Evolutionary conservation across 306 rosid genomes (phyloP), one percentile per base, ranked within the genome.

Genomic region (Carpinus fangiana): DNA sequence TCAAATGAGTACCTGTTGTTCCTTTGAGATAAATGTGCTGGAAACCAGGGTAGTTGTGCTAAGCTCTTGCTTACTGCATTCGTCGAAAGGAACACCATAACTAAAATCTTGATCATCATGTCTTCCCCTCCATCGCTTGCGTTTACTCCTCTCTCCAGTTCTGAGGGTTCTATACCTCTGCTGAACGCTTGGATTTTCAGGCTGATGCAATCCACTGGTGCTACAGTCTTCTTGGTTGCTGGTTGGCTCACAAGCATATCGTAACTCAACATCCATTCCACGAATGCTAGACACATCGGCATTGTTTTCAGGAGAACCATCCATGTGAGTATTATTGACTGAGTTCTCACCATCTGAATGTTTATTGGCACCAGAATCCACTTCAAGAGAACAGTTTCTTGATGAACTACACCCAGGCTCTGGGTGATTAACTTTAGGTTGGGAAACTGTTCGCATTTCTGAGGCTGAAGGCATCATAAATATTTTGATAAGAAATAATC

Each of bases 81-180:
- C 92, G 69, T 79, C 89, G 71, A 65, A 75, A 84, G 90, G 87
- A 62, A 84, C 74, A 76, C 76, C 86, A 61, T 79, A 50, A 79
- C 82, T 69, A 74, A 79, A 86, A 76, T 84, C 79, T 70, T 21
- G 64, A 79, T 93, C 96, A 82, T 93, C 94, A 76, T 87, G 88
- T 52, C 98, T 90, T 66, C 98, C 98, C 81, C 90, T 93, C 99
- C 99, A 96, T 21, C 99, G 86, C 87, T 96, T 96, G 61, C 98
- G 96, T 78, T 91, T 96, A 71, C 91, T 87, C 84, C 99, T 82
- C 86, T 93, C 98, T 70, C 91, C 92, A 80, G 80, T 88, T 77
- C 84, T 89, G 69, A 74, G 78, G 74, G 82, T 76, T 82, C 90
- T 94, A 76, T 86, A 83, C 82, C 82, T 87, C 75, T 84, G 96